phyloP scores from a whole-genome alignment of 345 rosid genomes.

The Mallotus nudiflorus region DNA sequence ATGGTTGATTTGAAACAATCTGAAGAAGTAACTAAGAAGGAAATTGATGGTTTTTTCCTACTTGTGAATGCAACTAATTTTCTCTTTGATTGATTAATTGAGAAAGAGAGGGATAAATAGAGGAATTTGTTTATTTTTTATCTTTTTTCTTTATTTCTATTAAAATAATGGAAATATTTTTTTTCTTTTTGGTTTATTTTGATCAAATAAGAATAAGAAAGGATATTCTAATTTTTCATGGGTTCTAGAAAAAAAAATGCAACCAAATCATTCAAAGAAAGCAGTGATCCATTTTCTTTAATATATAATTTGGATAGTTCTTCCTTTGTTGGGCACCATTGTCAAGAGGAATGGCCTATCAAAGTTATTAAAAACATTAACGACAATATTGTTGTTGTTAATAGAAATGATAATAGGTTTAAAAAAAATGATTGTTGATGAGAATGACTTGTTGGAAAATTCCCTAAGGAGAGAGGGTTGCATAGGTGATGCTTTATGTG shows the following conservation, averaged over 20 bases:
- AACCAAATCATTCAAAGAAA: slow-evolving; percentile 43
- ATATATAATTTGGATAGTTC: slow-evolving; percentile 1
- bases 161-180: too few species aligned
- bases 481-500: slow-evolving; percentile 72
- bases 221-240: background rate
- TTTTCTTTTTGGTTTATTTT: too few species aligned
- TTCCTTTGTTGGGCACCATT: slow-evolving; percentile 80
- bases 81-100: background rate
- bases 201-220: too few species aligned
- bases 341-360: slow-evolving; percentile 67
- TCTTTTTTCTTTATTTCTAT: too few species aligned
- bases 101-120: background rate
- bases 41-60: background rate
- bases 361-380: slow-evolving; percentile 73
- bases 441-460: slow-evolving; percentile 68
- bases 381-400: slow-evolving; percentile 59
- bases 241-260: slow-evolving; percentile 37
- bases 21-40: slow-evolving; percentile 13
- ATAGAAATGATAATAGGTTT: slow-evolving; percentile 78
- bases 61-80: slow-evolving; percentile 15
- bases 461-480: slow-evolving; percentile 55
- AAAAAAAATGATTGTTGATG: slow-evolving; percentile 69
- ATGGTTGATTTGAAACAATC: slow-evolving; percentile 3
- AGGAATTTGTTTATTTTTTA: too few species aligned
- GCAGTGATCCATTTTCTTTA: slow-evolving; percentile 15